phyloP scores from a whole-genome alignment of 306 rosid species.

The Malus asiatica region DNA sequence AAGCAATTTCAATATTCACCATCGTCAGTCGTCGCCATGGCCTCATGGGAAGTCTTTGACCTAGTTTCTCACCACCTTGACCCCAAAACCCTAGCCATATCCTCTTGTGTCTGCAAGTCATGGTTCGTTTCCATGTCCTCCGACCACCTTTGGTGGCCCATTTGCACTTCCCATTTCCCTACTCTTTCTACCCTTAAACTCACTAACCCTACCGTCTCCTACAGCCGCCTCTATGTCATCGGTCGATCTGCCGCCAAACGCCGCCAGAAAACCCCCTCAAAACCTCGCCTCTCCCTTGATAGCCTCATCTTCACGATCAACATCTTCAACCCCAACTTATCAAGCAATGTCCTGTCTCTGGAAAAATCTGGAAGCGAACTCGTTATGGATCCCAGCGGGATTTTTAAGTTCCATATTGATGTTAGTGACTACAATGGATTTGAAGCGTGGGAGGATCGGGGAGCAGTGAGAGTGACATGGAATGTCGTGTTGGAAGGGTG shows the following conservation, averaged over 20 bases:
- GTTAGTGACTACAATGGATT: neutral
- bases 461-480: conserved; percentile 50
- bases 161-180: conserved; percentile 38
- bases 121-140: conserved; percentile 55
- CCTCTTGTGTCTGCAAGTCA: conserved; percentile 53
- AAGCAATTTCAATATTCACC: neutral
- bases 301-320: conserved; percentile 38
- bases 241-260: conserved; percentile 23
- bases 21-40: neutral
- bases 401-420: conserved; percentile 36
- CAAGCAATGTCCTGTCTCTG: neutral
- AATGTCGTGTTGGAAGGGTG: conserved; percentile 54
- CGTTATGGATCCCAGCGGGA: conserved; percentile 6
- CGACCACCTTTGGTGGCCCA: conserved; percentile 52
- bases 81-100: conserved; percentile 48
- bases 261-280: conserved; percentile 16
- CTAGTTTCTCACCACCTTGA: conserved; percentile 48
- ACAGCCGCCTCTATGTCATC: conserved; percentile 36
- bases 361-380: conserved; percentile 8
- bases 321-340: neutral
- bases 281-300: conserved; percentile 32
- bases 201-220: conserved; percentile 17
- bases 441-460: neutral
- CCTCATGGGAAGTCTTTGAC: conserved; percentile 43
- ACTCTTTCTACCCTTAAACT: conserved; percentile 27